Evolutionary conservation across 2,329 filamentous ascomycete species (phyloP), one percentile per base, ranked within the genome.

Genomic region (Periconia sp.): DNA sequence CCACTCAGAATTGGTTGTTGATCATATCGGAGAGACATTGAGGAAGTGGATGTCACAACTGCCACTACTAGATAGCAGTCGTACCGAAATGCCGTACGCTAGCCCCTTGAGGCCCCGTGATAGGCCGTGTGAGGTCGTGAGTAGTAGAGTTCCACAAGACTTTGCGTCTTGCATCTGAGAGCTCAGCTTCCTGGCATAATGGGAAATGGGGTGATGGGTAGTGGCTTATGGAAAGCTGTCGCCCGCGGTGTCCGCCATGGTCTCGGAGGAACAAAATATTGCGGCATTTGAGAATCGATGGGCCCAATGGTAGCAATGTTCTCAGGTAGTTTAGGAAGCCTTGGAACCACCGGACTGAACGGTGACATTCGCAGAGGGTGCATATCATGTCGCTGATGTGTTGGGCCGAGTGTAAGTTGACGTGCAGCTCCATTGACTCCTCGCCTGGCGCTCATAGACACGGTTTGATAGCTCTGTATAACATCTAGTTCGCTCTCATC

Each of bases 131-230:
- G n/a, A n/a, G n/a, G n/a, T n/a, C n/a, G n/a, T n/a, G n/a, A n/a
- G n/a, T n/a, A n/a, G n/a, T n/a, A n/a, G n/a, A n/a, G n/a, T n/a
- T n/a, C n/a, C n/a, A n/a, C n/a, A n/a, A n/a, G n/a, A n/a, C n/a
- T n/a, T n/a, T n/a, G n/a, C n/a, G n/a, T n/a, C n/a, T n/a, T n/a
- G n/a, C n/a, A n/a, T n/a, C n/a, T n/a, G n/a, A n/a, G n/a, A n/a
- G n/a, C n/a, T n/a, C n/a, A n/a, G n/a, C n/a, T n/a, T n/a, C n/a
- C n/a, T n/a, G n/a, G n/a, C n/a, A n/a, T n/a, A n/a, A 62, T 52
- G 0, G 64, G 64, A 9, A 66, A 62, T 4, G 64, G 64, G n/a
- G 64, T 68, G 7, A 66, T 34, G 8, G 65, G 65, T 16, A 68
- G 31, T 12, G 60, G 58, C 40, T 68, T 68, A 10, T 57, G 52